A percentile compares a stretch with the other conserved stretches of the same genome.
phyloP scores from a whole-genome alignment of 352 stramenopile species.

The Aphanomyces cochlioides region DNA sequence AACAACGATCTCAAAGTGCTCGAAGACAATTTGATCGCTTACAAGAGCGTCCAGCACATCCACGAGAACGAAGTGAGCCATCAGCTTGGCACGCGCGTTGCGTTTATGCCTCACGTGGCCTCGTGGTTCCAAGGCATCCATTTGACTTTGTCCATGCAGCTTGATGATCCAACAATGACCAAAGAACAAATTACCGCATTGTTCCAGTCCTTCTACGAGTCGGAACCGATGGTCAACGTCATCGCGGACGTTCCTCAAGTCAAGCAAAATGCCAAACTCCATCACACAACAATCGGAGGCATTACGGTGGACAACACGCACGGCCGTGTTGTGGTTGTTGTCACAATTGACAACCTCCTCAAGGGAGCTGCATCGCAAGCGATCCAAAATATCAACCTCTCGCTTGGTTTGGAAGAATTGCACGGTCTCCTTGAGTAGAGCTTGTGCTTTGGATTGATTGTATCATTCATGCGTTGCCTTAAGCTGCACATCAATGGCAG shows the following conservation, averaged over 20 bases:
- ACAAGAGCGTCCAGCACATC: constrained; percentile 89
- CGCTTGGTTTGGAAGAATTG: constrained; percentile 83
- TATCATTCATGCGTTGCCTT: not conserved
- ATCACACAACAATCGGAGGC: constrained; percentile 76
- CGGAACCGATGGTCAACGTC: constrained; percentile 85
- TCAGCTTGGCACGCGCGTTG: constrained; percentile 74
- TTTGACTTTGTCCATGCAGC: constrained; percentile 79
- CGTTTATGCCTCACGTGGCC: constrained; percentile 93
- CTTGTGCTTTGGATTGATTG: not conserved
- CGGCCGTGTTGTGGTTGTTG: constrained; percentile 80
- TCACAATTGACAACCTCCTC: constrained; percentile 92
- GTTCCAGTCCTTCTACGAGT: constrained; percentile 75
- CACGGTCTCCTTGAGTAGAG: constrained; percentile 31
- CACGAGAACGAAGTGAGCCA: constrained; percentile 84
- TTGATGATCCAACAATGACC: constrained; percentile 60
- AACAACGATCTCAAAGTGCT: constrained; percentile 80
- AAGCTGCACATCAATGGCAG: too few relatives aligned
- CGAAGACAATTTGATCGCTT: constrained; percentile 84
- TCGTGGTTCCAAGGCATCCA: constrained; percentile 93
- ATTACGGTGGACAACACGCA: constrained; percentile 86
- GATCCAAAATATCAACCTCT: constrained; percentile 94
- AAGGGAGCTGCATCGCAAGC: constrained; percentile 92
- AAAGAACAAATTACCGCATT: constrained; percentile 69
- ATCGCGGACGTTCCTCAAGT: constrained; percentile 58
- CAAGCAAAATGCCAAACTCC: constrained; percentile 69